These are phyloP conservation scores for Rozella allomycis DNA, from an alignment of 371 early-diverging fungal species.

Conservation along the genomic window DNA sequence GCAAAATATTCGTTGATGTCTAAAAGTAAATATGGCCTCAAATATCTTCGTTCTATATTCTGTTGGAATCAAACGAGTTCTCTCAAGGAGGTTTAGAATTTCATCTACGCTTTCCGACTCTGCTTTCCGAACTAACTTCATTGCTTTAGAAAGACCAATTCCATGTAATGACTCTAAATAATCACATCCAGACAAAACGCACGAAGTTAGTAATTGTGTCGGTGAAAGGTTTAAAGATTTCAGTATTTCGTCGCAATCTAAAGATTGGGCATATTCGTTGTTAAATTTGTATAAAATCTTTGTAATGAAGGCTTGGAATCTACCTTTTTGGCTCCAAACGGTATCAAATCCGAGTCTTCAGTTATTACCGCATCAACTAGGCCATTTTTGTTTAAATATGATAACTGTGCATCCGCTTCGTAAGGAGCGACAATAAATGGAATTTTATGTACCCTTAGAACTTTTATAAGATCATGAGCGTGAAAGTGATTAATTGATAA, in stretches of 20 bases:
- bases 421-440: constrained; percentile 85
- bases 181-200: constrained; percentile 92
- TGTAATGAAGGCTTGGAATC: background rate
- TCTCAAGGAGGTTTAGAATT: no score
- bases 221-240: no score
- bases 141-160: constrained; percentile 68
- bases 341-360: constrained; percentile 92
- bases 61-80: no score
- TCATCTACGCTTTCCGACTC: no score
- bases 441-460: constrained; percentile 36
- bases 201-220: no score
- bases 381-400: constrained; percentile 48
- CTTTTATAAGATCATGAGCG: constrained; percentile 12
- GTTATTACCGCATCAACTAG: constrained; percentile 64
- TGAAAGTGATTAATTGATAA: constrained; percentile 1
- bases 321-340: constrained; percentile 69
- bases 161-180: constrained; percentile 64
- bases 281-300: constrained; percentile 61
- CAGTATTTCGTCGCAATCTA: constrained; percentile 1
- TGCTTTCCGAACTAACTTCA: constrained; percentile 31
- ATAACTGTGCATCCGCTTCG: constrained; percentile 95
- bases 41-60: no score
- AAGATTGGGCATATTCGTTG: constrained; percentile 12
- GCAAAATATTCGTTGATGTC: no score
- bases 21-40: no score